Percentiles rank a stretch among this genome's conserved stretches.
phyloP scores from a whole-genome alignment of 139 green algal species.

The Mychonastes homosphaera region DNA sequence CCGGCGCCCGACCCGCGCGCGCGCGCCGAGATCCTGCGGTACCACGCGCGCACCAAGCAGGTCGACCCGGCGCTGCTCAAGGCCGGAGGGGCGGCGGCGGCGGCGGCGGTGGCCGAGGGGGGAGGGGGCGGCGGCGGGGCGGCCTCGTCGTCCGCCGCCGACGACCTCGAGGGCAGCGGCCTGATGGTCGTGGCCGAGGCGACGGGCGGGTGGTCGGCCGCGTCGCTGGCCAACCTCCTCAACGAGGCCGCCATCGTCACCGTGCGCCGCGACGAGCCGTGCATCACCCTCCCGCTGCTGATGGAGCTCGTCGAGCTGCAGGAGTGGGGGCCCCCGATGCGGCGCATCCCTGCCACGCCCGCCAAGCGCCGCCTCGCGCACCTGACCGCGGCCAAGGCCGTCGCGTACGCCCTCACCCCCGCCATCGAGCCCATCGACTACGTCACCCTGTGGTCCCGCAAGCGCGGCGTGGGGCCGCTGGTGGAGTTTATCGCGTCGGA shows the following conservation, averaged over 20 bases:
- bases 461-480: conserved; percentile 28
- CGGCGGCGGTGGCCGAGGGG: too few relatives aligned
- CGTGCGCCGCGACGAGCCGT: too few relatives aligned
- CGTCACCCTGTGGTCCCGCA: conserved; percentile 19
- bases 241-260: conserved; percentile 59
- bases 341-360: conserved; percentile 24
- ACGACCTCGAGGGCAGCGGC: too few relatives aligned
- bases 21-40: conserved; percentile 40
- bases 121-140: too few relatives aligned
- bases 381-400: conserved; percentile 42
- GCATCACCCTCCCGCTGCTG: too few relatives aligned
- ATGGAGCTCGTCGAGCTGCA: conserved; percentile 41
- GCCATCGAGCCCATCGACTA: conserved; percentile 38
- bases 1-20: conserved; percentile 31
- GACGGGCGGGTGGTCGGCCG: conserved; percentile 37
- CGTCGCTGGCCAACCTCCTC: conserved; percentile 55
- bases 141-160: too few relatives aligned
- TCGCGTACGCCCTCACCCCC: conserved; percentile 40
- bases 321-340: conserved; percentile 30
- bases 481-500: conserved; percentile 33
- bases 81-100: not conserved
- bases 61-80: not conserved
- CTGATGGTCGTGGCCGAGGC: conserved; percentile 11
- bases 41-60: conserved; percentile 21
- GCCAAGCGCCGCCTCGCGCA: conserved; percentile 35